Evolutionary conservation across 148 eudicot species (phyloP), one percentile per base, ranked within the genome.

Genomic region (Tetragonia tetragonoides): DNA sequence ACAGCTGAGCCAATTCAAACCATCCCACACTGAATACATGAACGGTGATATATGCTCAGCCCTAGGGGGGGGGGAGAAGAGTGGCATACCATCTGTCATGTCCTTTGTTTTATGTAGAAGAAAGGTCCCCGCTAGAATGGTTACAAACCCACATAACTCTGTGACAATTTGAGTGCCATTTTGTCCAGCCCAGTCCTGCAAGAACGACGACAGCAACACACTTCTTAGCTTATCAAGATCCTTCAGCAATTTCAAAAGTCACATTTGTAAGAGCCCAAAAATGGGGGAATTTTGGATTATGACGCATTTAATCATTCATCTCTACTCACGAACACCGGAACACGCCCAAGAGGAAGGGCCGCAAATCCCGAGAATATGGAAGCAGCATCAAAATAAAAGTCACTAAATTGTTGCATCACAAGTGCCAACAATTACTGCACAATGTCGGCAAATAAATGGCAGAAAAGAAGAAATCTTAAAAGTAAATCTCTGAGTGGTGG

Each of bases 81-180:
- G 44, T 24, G 57, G 42, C 81, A 24, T 87, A 87, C 89, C 72
- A 37, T 84, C 89, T 16, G 82, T 51, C 91, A 88, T 84, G 82
- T 88, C 91, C 72, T 86, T 86, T 8, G 91, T 86, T 74, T 83
- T 83, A 74, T 88, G 91, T 44, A 88, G 89, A 81, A 88, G 91
- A 79, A 88, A 88, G 61, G 89, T 85, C 57, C 89, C 91, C 0
- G 79, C 83, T 49, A 88, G 82, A 72, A 88, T 88, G 66, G 91
- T 86, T 69, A 86, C 88, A 69, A 88, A 88, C 39, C 91, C 91
- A 79, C 89, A 88, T 80, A 88, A 72, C 76, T 88, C 91, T 0
- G 89, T 86, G 18, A 85, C 83, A 57, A 88, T 88, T 66, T 88
- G 89, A 70, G 82, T 80, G 38, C 86, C 79, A 61, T 80, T 85